Percentiles rank a stretch among this genome's conserved stretches.
Conservation (phyloP, 2,329 filamentous ascomycete genomes). For the Elsinoe ampelina region DNA sequence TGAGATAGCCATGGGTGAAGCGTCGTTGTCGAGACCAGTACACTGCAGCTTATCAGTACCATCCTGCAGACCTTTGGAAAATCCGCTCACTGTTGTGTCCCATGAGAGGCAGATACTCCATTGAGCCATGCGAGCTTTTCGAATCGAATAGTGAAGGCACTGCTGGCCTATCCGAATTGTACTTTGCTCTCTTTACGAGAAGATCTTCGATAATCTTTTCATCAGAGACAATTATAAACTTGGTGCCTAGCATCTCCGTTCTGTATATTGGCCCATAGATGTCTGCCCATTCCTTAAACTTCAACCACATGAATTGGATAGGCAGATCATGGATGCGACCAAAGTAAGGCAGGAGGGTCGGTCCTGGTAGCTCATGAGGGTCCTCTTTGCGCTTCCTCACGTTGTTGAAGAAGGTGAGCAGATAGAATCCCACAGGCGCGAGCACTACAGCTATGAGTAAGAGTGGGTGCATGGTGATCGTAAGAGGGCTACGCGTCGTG, state of each 20-base stretch:
- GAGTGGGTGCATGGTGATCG: conserved; percentile 31
- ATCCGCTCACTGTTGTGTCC: conserved; percentile 43
- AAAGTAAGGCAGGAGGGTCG: conserved; percentile 29
- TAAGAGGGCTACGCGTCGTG: neutral
- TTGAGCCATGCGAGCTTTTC: conserved; percentile 46
- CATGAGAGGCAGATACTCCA: conserved; percentile 49
- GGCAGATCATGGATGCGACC: conserved; percentile 40
- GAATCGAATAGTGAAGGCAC: conserved; percentile 46
- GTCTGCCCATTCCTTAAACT: conserved; percentile 38
- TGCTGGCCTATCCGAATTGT: conserved; percentile 43
- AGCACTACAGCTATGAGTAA: conserved; percentile 30
- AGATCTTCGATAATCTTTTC: conserved; percentile 46
- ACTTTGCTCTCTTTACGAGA: conserved; percentile 42
- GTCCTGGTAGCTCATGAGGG: conserved; percentile 32
- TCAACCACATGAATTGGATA: conserved; percentile 44
- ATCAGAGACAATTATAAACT: conserved; percentile 42
- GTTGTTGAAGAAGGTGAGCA: conserved; percentile 27
- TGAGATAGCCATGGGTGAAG: conserved; percentile 45
- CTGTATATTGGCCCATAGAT: conserved; percentile 28
- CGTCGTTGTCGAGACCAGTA: conserved; percentile 48
- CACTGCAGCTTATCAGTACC: conserved; percentile 27
- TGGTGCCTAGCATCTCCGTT: conserved; percentile 31
- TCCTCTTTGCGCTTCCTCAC: conserved; percentile 25
- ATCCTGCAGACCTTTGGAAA: neutral
- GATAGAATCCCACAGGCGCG: conserved; percentile 30